These are phyloP conservation scores for Cryptococcus maquisensis DNA, from an alignment of 1,284 basidiomycete species.

Conservation along the genomic window DNA sequence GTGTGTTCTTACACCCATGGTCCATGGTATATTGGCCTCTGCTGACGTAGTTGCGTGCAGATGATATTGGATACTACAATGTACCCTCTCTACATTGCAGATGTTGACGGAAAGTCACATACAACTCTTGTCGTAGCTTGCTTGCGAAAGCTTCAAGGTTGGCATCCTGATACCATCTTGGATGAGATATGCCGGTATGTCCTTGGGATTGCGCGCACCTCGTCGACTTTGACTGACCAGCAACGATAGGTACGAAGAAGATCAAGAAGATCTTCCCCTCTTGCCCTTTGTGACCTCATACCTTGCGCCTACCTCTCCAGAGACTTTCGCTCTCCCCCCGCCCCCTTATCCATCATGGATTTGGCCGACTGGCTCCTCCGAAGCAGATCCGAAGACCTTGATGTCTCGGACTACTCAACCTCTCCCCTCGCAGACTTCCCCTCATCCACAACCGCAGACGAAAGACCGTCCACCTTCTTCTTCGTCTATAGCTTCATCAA, in stretches of 20 bases:
- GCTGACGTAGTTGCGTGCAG: constrained; percentile 13
- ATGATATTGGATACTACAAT: constrained; percentile 30
- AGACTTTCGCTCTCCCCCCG: constrained; percentile 26
- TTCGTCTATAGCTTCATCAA: background rate
- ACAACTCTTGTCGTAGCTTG: constrained; percentile 41
- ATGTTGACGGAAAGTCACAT: constrained; percentile 42
- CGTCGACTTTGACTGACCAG: background rate
- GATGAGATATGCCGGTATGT: constrained; percentile 40
- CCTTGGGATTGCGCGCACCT: background rate
- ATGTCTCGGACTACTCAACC: too few species aligned
- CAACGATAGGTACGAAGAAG: constrained; percentile 34
- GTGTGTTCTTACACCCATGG: constrained; percentile 19
- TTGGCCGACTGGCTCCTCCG: constrained; percentile 26
- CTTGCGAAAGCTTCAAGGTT: constrained; percentile 44
- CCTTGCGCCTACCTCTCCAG: constrained; percentile 19
- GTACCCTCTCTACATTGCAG: constrained; percentile 44
- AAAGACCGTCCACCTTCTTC: constrained; percentile 4
- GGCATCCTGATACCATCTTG: constrained; percentile 39
- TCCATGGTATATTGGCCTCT: background rate
- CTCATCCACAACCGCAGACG: background rate
- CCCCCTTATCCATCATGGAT: constrained; percentile 42
- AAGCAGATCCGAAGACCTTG: too few species aligned
- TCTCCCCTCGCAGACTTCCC: too few species aligned
- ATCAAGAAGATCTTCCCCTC: constrained; percentile 41
- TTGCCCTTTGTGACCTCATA: constrained; percentile 37